Evolutionary conservation across 257 asterid species (phyloP).

Genomic region (Thymus quinquecostatus): DNA sequence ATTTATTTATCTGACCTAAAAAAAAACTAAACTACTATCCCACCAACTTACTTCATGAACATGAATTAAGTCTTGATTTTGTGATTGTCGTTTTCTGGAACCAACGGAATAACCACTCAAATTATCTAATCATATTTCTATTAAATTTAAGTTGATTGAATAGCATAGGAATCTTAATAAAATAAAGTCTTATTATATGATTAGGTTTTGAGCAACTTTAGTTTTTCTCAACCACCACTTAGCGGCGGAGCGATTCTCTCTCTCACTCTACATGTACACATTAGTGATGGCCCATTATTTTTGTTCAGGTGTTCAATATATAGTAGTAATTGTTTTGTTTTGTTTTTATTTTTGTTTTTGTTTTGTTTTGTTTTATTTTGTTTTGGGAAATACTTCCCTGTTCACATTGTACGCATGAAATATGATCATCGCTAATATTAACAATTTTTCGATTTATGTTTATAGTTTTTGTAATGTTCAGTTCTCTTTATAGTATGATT

Average conservation of each 20-base stretch:
- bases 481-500: no score
- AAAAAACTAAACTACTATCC: no score
- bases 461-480: no score
- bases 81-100: constrained; percentile 1
- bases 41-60: not conserved
- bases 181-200: not conserved
- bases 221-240: constrained; percentile 14
- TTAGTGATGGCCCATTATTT: not conserved
- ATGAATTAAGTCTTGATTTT: not conserved
- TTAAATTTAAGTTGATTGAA: constrained; percentile 1
- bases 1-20: no score
- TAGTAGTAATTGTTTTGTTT: no score
- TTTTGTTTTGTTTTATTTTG: no score
- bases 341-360: no score
- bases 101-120: constrained; percentile 1
- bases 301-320: not conserved
- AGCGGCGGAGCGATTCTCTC: constrained; percentile 10
- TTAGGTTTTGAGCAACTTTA: not conserved
- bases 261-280: not conserved
- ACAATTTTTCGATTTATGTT: no score
- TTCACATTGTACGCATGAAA: no score
- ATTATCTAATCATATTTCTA: not conserved
- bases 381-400: no score
- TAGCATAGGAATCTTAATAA: constrained; percentile 12
- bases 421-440: no score